These are phyloP conservation scores for Amanita pseudoporphyria DNA, from an alignment of 768 basidiomycete species.

Conservation along the genomic window DNA sequence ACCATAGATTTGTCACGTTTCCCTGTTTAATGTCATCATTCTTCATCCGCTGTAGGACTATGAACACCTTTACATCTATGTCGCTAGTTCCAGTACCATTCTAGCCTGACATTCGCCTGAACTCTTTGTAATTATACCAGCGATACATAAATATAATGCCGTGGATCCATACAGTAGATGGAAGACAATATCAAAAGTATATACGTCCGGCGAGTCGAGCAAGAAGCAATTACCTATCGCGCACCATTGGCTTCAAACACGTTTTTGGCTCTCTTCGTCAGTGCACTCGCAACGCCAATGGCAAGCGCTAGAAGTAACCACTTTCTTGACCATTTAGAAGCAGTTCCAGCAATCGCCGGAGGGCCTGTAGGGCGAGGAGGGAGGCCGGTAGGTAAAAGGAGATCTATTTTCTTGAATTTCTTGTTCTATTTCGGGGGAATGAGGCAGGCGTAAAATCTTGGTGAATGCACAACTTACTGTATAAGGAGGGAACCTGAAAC, in stretches of 20 bases:
- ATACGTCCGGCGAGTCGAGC: neutral
- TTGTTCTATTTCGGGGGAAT: constrained; percentile 15
- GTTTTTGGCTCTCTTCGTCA: constrained; percentile 30
- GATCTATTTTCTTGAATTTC: constrained; percentile 21
- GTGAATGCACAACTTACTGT: constrained; percentile 19
- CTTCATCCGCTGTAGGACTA: neutral
- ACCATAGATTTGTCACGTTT: constrained; percentile 4
- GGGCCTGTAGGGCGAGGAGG: constrained; percentile 34
- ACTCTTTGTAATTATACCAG: neutral
- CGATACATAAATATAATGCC: neutral
- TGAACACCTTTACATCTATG: neutral
- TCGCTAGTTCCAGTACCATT: too few relatives aligned
- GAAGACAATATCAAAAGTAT: too few relatives aligned
- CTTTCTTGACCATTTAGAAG: constrained; percentile 29
- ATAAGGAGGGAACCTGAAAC: constrained; percentile 57
- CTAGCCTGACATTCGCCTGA: neutral
- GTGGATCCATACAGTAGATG: too few relatives aligned
- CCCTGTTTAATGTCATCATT: neutral
- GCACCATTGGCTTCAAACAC: neutral
- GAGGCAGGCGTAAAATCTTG: neutral
- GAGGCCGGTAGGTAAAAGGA: constrained; percentile 21
- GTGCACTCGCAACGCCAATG: constrained; percentile 30
- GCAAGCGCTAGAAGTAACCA: constrained; percentile 41
- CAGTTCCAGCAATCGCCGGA: constrained; percentile 8
- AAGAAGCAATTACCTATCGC: neutral